Conservation (phyloP, 805 yeast species). For the Starmerella potacharoeniae region DNA sequence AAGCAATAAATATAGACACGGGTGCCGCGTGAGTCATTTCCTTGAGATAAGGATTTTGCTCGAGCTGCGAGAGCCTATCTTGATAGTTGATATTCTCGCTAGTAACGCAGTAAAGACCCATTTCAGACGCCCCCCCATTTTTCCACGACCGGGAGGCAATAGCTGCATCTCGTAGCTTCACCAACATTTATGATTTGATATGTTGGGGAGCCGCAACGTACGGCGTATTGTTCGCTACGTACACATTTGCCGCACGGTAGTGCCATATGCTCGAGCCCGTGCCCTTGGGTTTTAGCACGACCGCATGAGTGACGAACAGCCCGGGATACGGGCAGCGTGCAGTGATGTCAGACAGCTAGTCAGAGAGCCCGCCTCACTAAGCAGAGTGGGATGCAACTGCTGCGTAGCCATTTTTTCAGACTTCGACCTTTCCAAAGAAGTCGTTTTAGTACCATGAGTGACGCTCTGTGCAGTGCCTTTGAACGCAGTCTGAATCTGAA, state of each 20-base stretch:
- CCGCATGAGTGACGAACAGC: background rate
- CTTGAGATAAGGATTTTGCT: too few relatives aligned
- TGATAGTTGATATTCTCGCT: too few relatives aligned
- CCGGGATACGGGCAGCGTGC: background rate
- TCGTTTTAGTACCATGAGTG: slow-evolving; percentile 9
- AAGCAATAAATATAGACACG: too few relatives aligned
- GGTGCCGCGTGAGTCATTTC: too few relatives aligned
- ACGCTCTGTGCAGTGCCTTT: slow-evolving; percentile 24
- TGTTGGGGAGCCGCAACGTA: too few relatives aligned
- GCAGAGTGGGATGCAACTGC: background rate
- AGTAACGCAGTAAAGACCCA: too few relatives aligned
- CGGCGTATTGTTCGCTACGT: background rate
- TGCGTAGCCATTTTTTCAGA: slow-evolving; percentile 5
- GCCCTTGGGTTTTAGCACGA: background rate
- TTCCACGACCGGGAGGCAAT: too few relatives aligned
- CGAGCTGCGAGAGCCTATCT: too few relatives aligned
- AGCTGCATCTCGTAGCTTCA: too few relatives aligned
- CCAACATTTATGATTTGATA: too few relatives aligned
- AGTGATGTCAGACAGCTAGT: background rate
- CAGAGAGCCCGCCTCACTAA: background rate
- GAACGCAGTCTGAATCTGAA: slow-evolving; percentile 24
- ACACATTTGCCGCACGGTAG: background rate
- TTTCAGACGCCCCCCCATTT: too few relatives aligned
- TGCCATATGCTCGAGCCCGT: background rate
- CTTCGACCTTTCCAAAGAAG: background rate